Evolutionary conservation across 2,329 filamentous ascomycete genomes (phyloP), one percentile per base, ranked within the genome.

Genomic region (Teratosphaeria viscida): DNA sequence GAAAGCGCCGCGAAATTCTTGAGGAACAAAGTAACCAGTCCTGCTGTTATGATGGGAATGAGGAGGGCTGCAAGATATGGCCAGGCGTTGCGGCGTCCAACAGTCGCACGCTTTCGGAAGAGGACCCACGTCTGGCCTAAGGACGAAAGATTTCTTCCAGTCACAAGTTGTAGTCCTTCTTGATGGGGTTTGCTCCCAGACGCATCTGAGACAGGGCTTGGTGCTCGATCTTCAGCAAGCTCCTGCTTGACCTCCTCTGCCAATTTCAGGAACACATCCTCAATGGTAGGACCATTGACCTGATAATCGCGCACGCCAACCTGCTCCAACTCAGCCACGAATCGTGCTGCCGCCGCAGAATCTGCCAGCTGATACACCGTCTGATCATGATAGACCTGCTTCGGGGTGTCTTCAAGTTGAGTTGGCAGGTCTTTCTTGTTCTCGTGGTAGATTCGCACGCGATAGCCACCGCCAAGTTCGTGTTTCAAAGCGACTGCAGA

Each of bases 401-500:
- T 72, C 10, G 66, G 64, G 1, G 62, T 63, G 6, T 61, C 52
- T 37, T 68, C 66, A 12, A 71, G 60, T 52, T 66, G 60, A 16
- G 61, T 62, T 1, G 70, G 65, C 11, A 72, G 61, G 12, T 65
- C 61, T 59, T 64, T 70, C 56, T 64, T 62, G 52, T 74, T 54
- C 7, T 80, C 79, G 62, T 86, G 84, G 65, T 85, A 84, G 43
- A 92, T 81, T 66, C 90, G 85, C 54, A 96, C 86, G 56, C 89
- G 83, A 72, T 96, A 96, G 1, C 91, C 92, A 1, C 89, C 88
- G 49, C 92, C 92, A 8, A 92, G 79, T 57, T 81, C 81, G 66
- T 92, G 84, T 72, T 96, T 96, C 55, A 96, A 81, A 67, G 89
- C 88, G 4, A 92, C 90, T 2, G 90, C 91, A 2, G 90, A 91